Evolutionary conservation across 75 land plant genomes (phyloP), one percentile per base, ranked within the genome.

Genomic region (Azolla pinnata): DNA sequence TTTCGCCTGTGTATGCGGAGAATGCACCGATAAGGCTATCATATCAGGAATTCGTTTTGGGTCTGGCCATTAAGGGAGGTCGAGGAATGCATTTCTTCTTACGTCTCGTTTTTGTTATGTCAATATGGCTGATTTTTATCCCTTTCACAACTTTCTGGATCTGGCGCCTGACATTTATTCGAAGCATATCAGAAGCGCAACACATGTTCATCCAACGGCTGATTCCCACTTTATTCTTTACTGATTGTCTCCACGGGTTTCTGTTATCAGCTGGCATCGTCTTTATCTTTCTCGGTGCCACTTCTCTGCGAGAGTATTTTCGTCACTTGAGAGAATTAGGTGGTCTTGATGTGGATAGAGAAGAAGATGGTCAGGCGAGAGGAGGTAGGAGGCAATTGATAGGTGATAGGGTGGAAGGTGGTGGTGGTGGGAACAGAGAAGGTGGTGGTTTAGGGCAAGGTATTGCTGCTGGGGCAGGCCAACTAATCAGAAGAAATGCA

Each of bases 111-210:
- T 82, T 87, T 70, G 90, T 88, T 0, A 79, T 93, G 10, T 81
- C 90, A 46, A 87, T 89, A 56, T 93, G 96, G 96, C 85, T 93
- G 17, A 81, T 93, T 1, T 77, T 93, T 20, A 89, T 93, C 44
- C 96, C 98, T 4, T 85, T 93, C 67, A 89, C 81, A 27, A 93
- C 96, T 5, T 89, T 88, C 50, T 89, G 96, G 98, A 81, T 93
- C 35, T 88, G 96, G 96, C 68, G 87, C 33, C 58, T 93, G 64
- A 76, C 96, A 18, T 93, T 89, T 65, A 90, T 88, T 26, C 76
- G 96, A 66, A 83, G 90, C 63, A 59, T 93, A 33, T 78, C 69
- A 31, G 87, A 89, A 58, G 96, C 87, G 1, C 83, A 79, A 69
- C 76, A 70, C 35, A 62, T 89, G 33, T 93, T 93, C 48, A 23